phyloP scores from a whole-genome alignment of 129 eudicot genomes.

The Rutidosis leptorrhynchoides region DNA sequence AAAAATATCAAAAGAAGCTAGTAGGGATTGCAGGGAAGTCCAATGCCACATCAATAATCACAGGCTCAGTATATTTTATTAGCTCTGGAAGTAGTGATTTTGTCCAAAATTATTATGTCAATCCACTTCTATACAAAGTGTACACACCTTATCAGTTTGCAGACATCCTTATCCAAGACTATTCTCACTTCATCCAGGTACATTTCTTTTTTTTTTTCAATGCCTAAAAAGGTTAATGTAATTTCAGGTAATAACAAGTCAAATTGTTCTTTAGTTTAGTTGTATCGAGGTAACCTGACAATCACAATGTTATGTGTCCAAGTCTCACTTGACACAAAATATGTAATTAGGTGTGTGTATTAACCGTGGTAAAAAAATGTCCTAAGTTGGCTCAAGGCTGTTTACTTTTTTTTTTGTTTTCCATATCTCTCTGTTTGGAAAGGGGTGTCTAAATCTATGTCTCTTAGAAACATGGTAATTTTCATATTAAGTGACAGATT shows the following conservation, averaged over 20 bases:
- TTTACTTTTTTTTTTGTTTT: too few species aligned
- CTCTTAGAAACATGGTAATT: too few species aligned
- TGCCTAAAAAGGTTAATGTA: background rate
- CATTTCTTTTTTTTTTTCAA: background rate
- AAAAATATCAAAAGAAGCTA: conserved; percentile 72
- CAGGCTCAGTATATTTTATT: conserved; percentile 60
- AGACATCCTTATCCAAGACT: conserved; percentile 60
- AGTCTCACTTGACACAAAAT: too few species aligned
- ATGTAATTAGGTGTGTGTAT: too few species aligned
- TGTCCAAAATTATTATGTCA: conserved; percentile 78
- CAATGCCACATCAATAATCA: conserved; percentile 70
- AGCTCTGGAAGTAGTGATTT: conserved; percentile 91
- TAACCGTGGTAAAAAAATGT: too few species aligned
- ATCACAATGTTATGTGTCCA: too few species aligned
- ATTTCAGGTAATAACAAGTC: background rate
- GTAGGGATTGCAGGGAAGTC: conserved; percentile 46
- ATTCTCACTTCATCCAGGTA: conserved; percentile 60
- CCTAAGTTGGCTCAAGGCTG: too few species aligned
- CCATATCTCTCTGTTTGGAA: too few species aligned
- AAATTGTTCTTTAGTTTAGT: too few species aligned
- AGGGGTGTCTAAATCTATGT: too few species aligned
- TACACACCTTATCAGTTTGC: conserved; percentile 76
- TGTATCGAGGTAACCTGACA: too few species aligned
- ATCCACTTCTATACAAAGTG: conserved; percentile 69
- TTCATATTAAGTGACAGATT: too few species aligned